These are phyloP conservation scores for Oryza punctata DNA, from an alignment of 176 grass and related monocot genomes.

Conservation along the genomic window DNA sequence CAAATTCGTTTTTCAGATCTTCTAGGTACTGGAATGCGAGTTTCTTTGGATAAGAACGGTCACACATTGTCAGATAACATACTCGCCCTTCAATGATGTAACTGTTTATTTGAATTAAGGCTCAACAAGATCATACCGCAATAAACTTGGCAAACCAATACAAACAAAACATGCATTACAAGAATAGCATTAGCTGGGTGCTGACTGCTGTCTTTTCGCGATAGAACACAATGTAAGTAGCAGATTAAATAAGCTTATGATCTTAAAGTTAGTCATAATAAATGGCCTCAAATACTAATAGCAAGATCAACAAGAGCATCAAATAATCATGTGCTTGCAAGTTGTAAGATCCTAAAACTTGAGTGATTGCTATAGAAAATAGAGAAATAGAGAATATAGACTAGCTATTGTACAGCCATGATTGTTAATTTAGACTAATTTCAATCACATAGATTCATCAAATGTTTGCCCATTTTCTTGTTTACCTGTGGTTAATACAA, in stretches of 20 bases:
- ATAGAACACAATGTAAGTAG: not conserved
- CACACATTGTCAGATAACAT: constrained; percentile 98
- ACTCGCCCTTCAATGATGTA: constrained; percentile 97
- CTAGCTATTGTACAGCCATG: not conserved
- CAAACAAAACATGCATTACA: not conserved
- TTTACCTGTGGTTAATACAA: not conserved
- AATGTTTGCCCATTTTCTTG: not conserved
- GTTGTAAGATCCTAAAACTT: not conserved
- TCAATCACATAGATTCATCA: not conserved
- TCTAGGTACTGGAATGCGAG: constrained; percentile 97
- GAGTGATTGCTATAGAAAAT: not conserved
- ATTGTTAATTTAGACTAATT: not conserved
- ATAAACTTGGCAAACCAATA: constrained; percentile 14
- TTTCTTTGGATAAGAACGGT: constrained; percentile 98
- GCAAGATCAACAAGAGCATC: not conserved
- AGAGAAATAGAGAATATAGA: not conserved
- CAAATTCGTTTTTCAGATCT: constrained; percentile 98
- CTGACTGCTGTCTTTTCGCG: not conserved
- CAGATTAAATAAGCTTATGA: not conserved
- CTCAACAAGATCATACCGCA: constrained; percentile 16
- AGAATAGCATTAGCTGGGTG: not conserved
- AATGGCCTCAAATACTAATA: not conserved
- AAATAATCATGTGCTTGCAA: not conserved
- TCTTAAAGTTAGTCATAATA: not conserved
- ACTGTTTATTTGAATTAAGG: constrained; percentile 55